Percentiles rank a stretch among this genome's conserved stretches.
Evolutionary conservation across 176 grass and related monocot species (phyloP).

Genomic region (Rhynchospora tenuis): DNA sequence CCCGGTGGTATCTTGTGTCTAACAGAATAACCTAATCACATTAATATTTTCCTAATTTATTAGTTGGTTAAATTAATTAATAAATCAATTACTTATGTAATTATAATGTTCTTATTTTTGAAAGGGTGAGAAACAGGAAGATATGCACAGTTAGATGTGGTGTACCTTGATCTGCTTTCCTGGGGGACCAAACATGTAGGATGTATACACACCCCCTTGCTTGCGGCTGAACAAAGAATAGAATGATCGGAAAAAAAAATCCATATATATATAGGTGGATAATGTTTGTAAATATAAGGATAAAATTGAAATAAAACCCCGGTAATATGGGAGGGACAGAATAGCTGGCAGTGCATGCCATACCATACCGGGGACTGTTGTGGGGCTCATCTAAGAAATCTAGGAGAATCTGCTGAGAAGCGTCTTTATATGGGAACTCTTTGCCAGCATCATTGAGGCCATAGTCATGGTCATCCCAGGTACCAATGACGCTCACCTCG

Average conservation of each 20-base stretch:
- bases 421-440: conserved; percentile 51
- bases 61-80: neutral
- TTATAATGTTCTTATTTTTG: neutral
- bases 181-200: conserved; percentile 76
- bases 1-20: conserved; percentile 92
- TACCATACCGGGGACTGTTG: conserved; percentile 36
- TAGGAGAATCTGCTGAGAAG: conserved; percentile 58
- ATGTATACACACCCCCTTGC: conserved; percentile 74
- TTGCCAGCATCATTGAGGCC: conserved; percentile 93
- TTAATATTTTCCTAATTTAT: conserved; percentile 5
- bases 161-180: conserved; percentile 76
- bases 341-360: no score
- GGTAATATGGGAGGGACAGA: neutral
- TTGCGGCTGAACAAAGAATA: conserved; percentile 54
- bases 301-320: neutral
- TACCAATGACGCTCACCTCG: conserved; percentile 49
- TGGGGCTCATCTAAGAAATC: conserved; percentile 82
- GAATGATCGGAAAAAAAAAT: neutral
- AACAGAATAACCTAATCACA: conserved; percentile 64
- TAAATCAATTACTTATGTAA: no score
- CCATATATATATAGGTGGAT: no score
- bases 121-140: neutral
- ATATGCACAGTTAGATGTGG: neutral
- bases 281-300: neutral
- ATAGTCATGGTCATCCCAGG: conserved; percentile 95